phyloP scores from a whole-genome alignment of 306 rosid genomes.

The Trichosanthes truncata region DNA sequence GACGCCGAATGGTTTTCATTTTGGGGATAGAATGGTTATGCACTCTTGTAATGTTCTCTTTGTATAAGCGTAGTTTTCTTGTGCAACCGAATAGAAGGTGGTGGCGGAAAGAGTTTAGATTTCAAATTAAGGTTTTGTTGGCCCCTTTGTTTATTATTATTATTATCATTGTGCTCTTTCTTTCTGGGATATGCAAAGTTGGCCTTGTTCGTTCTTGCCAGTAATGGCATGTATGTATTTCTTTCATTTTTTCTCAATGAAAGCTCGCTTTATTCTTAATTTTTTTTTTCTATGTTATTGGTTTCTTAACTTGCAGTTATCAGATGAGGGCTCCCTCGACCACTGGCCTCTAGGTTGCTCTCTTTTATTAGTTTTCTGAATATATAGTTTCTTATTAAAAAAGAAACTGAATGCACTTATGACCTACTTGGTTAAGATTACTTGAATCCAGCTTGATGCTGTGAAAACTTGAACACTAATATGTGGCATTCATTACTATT shows the following conservation, averaged over 20 bases:
- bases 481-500: neutral
- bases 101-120: neutral
- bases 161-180: neutral
- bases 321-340: neutral
- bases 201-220: neutral
- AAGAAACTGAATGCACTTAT: neutral
- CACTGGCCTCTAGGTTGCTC: neutral
- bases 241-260: too few relatives aligned
- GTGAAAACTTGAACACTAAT: neutral
- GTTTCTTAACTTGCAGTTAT: neutral
- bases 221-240: neutral
- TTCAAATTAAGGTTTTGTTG: neutral
- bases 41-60: neutral
- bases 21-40: neutral
- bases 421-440: neutral
- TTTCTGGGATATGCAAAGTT: neutral
- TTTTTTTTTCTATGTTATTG: neutral
- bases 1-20: neutral
- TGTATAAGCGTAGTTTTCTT: neutral
- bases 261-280: too few relatives aligned
- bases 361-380: neutral
- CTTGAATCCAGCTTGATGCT: neutral
- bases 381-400: neutral
- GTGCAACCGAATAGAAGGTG: neutral
- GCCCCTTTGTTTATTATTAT: neutral